Conservation (phyloP, 192 early-diverging fungal genomes). For the Helicostylum pulchrum region DNA sequence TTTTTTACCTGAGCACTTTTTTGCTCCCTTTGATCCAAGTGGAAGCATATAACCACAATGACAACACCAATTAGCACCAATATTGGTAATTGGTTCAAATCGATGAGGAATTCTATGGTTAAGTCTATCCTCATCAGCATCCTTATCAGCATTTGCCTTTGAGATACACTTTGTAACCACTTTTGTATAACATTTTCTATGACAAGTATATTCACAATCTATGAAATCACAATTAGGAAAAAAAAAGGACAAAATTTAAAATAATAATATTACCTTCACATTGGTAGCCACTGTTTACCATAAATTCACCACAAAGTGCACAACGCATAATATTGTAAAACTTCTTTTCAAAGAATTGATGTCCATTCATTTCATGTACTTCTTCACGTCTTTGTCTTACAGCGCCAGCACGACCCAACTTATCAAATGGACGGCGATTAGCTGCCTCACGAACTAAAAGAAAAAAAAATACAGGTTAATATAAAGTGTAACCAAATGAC, state of each 20-base stretch:
- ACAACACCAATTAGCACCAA: conserved; percentile 92
- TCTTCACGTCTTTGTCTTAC: conserved; percentile 80
- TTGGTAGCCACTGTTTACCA: conserved; percentile 87
- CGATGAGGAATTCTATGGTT: conserved; percentile 97
- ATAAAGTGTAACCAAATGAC: not conserved
- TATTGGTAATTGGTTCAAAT: conserved; percentile 80
- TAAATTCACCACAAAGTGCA: conserved; percentile 91
- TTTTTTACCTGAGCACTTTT: conserved; percentile 48
- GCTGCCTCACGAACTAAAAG: conserved; percentile 47
- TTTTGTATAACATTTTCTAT: conserved; percentile 81
- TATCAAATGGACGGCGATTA: conserved; percentile 53
- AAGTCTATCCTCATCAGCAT: conserved; percentile 67
- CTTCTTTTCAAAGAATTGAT: conserved; percentile 86
- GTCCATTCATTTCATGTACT: conserved; percentile 85
- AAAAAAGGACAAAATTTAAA: not conserved
- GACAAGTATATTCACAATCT: conserved; percentile 94
- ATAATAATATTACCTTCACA: conserved; percentile 70
- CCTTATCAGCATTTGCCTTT: conserved; percentile 56
- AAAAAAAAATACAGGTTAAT: not conserved
- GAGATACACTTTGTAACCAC: conserved; percentile 91
- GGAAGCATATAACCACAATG: conserved; percentile 98
- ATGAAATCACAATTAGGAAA: conserved; percentile 4
- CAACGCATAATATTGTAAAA: conserved; percentile 99
- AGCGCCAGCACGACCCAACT: conserved; percentile 73
- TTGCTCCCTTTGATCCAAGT: conserved; percentile 65